A percentile compares a stretch with the other conserved stretches of the same genome.
Conservation (phyloP, 2,329 filamentous ascomycete species). For the Nakataea oryzae region DNA sequence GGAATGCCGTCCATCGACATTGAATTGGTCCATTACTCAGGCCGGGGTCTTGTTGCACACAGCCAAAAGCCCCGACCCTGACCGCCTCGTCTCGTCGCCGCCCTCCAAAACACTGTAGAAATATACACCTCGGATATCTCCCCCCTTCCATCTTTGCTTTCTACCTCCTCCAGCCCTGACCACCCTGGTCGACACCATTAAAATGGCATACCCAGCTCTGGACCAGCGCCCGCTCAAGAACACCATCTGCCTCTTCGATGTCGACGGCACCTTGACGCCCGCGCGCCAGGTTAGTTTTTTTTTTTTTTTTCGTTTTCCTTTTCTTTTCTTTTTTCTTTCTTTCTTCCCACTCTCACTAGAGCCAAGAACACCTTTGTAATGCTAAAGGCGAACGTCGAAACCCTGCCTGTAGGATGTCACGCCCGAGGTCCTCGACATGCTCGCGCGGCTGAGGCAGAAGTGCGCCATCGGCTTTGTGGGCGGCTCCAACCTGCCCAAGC, state of each 20-base stretch:
- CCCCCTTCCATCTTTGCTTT: no score
- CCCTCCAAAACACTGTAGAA: not conserved
- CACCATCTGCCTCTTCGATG: slow-evolving; percentile 93
- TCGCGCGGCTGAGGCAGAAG: slow-evolving; percentile 73
- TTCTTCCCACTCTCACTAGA: not conserved
- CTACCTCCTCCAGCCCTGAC: not conserved
- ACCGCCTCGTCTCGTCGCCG: not conserved
- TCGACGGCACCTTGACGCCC: slow-evolving; percentile 83
- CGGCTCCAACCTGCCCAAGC: slow-evolving; percentile 84
- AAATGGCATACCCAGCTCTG: slow-evolving; percentile 55
- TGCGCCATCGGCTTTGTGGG: slow-evolving; percentile 87
- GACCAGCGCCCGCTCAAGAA: slow-evolving; percentile 79
- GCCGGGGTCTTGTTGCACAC: not conserved
- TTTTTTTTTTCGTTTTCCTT: no score
- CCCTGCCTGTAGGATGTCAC: slow-evolving; percentile 40
- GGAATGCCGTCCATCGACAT: not conserved
- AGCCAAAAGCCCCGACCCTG: not conserved
- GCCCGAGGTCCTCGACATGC: slow-evolving; percentile 73
- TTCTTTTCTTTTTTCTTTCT: not conserved
- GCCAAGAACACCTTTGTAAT: no score
- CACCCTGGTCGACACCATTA: not conserved
- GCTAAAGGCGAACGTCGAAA: no score
- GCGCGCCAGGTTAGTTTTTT: slow-evolving; percentile 56
- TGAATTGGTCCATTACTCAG: not conserved
- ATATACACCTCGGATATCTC: no score